phyloP scores from a whole-genome alignment of 768 basidiomycete genomes.

The Chiua virens region DNA sequence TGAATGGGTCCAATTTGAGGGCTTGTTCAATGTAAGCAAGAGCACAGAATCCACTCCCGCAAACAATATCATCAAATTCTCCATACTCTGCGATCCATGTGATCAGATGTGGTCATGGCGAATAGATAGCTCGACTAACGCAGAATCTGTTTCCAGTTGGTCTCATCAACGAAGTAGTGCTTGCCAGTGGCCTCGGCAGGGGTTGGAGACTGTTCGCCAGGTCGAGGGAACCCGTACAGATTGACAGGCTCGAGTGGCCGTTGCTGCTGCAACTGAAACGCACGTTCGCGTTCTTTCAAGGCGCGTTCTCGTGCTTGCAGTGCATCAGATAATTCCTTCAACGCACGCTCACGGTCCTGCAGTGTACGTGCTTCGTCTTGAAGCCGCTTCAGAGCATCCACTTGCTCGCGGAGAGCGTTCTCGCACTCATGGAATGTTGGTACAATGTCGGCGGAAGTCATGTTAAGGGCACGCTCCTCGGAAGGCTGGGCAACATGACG shows the following conservation, averaged over 20 bases:
- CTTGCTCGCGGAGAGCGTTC: too few relatives aligned
- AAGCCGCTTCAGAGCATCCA: too few relatives aligned
- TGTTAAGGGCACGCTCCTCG: too few relatives aligned
- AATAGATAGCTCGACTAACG: background rate
- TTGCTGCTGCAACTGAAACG: too few relatives aligned
- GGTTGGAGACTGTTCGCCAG: background rate
- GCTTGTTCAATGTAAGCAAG: conserved; percentile 18
- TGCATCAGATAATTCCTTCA: too few relatives aligned
- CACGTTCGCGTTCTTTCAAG: too few relatives aligned
- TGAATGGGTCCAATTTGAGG: conserved; percentile 9
- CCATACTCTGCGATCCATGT: conserved; percentile 1
- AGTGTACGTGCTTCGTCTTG: too few relatives aligned
- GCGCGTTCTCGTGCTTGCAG: too few relatives aligned
- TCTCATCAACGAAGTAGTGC: conserved; percentile 7
- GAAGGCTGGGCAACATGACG: too few relatives aligned
- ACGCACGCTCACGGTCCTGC: too few relatives aligned
- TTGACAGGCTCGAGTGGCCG: background rate
- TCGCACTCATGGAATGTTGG: too few relatives aligned
- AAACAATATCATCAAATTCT: conserved; percentile 10
- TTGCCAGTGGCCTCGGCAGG: conserved; percentile 5
- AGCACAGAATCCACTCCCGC: conserved; percentile 14
- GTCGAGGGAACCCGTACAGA: conserved; percentile 8
- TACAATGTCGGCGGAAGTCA: too few relatives aligned
- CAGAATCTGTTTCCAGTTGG: conserved; percentile 2
- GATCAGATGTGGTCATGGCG: background rate